Evolutionary conservation across 2,329 filamentous ascomycete species (phyloP).

Genomic region (Helminthosporium solani): DNA sequence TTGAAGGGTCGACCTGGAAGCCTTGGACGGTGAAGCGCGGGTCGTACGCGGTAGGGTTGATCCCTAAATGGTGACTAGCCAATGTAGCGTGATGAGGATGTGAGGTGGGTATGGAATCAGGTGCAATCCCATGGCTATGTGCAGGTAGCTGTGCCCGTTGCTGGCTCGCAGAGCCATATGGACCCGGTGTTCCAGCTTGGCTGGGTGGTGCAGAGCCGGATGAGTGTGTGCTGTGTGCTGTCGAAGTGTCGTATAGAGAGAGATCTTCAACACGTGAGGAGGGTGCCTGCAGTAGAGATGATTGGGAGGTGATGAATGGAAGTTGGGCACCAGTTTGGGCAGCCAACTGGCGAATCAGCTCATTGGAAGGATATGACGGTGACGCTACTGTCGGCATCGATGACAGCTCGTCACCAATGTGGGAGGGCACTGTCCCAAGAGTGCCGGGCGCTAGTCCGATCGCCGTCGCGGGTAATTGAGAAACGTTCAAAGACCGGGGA

Average conservation of each 20-base stretch:
- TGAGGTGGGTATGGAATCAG: conserved; percentile 27
- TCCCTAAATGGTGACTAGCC: conserved; percentile 33
- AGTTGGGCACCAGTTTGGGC: conserved; percentile 39
- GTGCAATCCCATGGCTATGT: conserved; percentile 26
- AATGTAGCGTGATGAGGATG: conserved; percentile 31
- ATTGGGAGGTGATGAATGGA: conserved; percentile 35
- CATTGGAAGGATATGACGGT: conserved; percentile 34
- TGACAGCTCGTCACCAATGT: conserved; percentile 31
- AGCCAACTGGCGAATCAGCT: conserved; percentile 38
- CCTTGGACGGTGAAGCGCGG: conserved; percentile 35
- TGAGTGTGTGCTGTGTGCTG: conserved; percentile 32
- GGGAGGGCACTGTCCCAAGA: conserved; percentile 31
- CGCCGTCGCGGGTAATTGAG: conserved; percentile 28
- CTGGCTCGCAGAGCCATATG: conserved; percentile 30
- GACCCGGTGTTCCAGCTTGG: conserved; percentile 36
- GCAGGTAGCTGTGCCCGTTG: conserved; percentile 10
- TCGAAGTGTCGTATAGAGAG: conserved; percentile 35
- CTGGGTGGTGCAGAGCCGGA: conserved; percentile 34
- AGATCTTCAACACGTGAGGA: conserved; percentile 38
- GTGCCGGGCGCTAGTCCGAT: conserved; percentile 28
- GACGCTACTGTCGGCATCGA: conserved; percentile 26
- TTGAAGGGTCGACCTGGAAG: conserved; percentile 37
- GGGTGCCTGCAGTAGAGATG: conserved; percentile 31
- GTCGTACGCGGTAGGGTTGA: conserved; percentile 34
- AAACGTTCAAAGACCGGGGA: conserved; percentile 36